Evolutionary conservation across 108 stramenopile species (phyloP).

Genomic region (Stephanodiscus minutulus): DNA sequence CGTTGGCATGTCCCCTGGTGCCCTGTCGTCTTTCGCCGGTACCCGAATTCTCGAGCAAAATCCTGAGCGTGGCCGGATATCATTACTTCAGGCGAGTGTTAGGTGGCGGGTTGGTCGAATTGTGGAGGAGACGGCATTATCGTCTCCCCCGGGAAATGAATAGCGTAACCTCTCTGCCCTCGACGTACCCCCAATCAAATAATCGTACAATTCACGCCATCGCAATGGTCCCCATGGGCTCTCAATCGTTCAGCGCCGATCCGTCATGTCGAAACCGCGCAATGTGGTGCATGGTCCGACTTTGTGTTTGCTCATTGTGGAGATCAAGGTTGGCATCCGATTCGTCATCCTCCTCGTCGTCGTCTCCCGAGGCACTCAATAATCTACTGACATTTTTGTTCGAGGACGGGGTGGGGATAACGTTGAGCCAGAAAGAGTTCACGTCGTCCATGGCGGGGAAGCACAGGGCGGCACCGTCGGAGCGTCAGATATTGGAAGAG

Average conservation of each 20-base stretch:
- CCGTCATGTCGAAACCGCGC: constrained; percentile 46
- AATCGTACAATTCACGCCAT: constrained; percentile 52
- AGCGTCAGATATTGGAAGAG: constrained; percentile 71
- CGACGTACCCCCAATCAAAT: constrained; percentile 2
- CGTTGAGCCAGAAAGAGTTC: constrained; percentile 56
- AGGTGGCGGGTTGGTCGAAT: constrained; percentile 33
- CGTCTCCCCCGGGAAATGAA: background rate
- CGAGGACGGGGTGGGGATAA: constrained; percentile 51
- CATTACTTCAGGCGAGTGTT: constrained; percentile 52
- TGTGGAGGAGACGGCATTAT: constrained; percentile 24
- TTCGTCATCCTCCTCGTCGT: constrained; percentile 8
- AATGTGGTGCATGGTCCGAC: constrained; percentile 72
- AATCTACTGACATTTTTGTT: constrained; percentile 64
- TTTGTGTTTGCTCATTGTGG: constrained; percentile 71
- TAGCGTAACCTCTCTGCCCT: background rate
- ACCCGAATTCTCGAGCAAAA: constrained; percentile 79
- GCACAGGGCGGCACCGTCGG: constrained; percentile 79
- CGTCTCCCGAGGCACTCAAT: constrained; percentile 10
- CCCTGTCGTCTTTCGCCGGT: constrained; percentile 69
- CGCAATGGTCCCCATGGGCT: constrained; percentile 51
- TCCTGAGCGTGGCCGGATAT: constrained; percentile 64
- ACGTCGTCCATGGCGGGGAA: constrained; percentile 61
- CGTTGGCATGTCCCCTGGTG: constrained; percentile 47
- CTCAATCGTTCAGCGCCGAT: constrained; percentile 39
- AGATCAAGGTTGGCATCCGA: constrained; percentile 60